Evolutionary conservation across 2,329 filamentous ascomycete species (phyloP), one percentile per base, ranked within the genome.

Genomic region (Emericellopsis cladophorae): DNA sequence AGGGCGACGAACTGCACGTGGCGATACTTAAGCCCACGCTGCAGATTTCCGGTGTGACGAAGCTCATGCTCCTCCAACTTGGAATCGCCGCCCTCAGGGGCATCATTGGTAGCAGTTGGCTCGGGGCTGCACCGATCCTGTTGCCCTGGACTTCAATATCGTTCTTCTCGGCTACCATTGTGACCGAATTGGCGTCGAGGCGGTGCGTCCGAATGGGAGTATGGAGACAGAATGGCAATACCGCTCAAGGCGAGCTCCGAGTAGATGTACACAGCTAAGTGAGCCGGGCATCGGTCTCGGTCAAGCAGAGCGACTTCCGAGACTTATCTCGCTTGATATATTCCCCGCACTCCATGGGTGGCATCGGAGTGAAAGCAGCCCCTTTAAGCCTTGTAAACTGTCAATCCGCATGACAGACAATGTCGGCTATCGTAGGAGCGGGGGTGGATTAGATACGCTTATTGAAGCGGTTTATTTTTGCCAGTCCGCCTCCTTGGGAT

Each of bases 1-100:
- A 66, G 52, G 1, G 62, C 62, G 38, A 66, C 57, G 44, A 66
- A 65, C 36, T 65, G 61, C 0, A 65, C 55, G 44, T 65, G 61
- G 5, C 62, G 56, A 9, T 63, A 60, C 42, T 64, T 64, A 45
- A 65, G 56, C 37, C 47, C 53, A 5, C 60, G 55, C 1, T 63
- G 54, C 11, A 64, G 56, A 1, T 54, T 59, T 23, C 60, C 60
- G 15, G 59, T 41, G 18, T 21, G 18, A 21, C 18, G 18, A 33
- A 61, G 48, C 21, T 51, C 54, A 14, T 39, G 47, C 31, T 57
- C 57, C 12, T 54, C 48, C 37, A 39, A 11, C 37, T 47, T 49
- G 22, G 40, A 38, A 23, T 44, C 43, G 35, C 38, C 37, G n/a
- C 39, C 24, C 33, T 36, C 18, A 21, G 3, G 18, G 18, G 18